Base-by-base conservation (phyloP, 768 basidiomycete species). In the Tephrocybe sp. region DNA sequence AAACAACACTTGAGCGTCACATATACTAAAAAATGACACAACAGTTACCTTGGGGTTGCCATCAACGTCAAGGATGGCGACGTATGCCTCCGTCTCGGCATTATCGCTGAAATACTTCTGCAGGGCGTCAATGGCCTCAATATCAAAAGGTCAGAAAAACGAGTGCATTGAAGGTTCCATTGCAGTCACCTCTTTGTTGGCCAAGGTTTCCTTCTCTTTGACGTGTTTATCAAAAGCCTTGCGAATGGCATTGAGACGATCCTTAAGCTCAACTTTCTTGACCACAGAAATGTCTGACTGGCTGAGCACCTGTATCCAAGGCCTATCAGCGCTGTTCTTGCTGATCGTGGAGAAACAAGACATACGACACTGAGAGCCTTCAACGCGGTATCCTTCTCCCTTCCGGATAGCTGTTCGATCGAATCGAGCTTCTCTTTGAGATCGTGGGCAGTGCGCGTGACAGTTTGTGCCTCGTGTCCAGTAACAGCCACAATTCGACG, bases 401-500 rank as follows among this genome's bases (percentile, higher is more conserved):
- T 90, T 30, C 88, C 90, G 18, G 68, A 66, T 50, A 85, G 69
- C 20, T 65, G 62, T 48, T 88, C 84, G 32, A 90, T 76, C 39
- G 69, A 74, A 47, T 83, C 80, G 36, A 98, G 78, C 54, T 79
- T 78, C 3, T 76, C 71, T 53, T 80, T 77, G 18, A 94, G 77
- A 15, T 74, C 73, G 45, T 81, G 75, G 4, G 90, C 93, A 43
- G 77, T 64, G 15, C 87, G 83, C 1, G 80, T 84, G 9, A 88
- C 92, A 23, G 88, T 87, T 28, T 88, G 80, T 0, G 97, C 97
- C 66, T 98, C 94, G 56, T 93, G 83, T 15, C 96, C 96, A 0
- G 97, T 98, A 45, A 99, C 86, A 32, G 93, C 97, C 43, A 90
- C 86, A 51, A 99, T 86, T 32, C 97, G 84, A 44, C 97, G 87